These are phyloP conservation scores for Elsinoe batatas DNA, from an alignment of 2,329 filamentous ascomycete species.

Conservation along the genomic window DNA sequence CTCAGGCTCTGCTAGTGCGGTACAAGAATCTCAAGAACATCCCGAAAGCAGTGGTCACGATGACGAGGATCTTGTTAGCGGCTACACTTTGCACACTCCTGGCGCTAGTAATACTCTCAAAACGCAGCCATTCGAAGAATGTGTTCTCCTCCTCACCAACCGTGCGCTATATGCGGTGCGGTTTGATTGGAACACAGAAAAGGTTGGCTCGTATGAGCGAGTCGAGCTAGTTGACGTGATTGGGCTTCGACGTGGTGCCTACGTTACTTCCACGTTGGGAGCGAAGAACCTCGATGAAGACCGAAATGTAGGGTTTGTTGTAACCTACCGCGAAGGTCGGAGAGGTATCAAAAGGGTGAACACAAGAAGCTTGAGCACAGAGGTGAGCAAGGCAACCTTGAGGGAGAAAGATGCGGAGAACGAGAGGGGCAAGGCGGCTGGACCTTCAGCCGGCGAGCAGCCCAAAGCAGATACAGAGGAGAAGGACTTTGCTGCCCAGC, in stretches of 20 bases:
- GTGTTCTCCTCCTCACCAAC: conserved; percentile 77
- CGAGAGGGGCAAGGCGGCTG: conserved; percentile 20
- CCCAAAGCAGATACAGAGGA: conserved; percentile 16
- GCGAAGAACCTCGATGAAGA: conserved; percentile 60
- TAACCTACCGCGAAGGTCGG: conserved; percentile 64
- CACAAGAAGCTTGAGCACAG: conserved; percentile 63
- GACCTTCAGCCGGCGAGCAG: neutral
- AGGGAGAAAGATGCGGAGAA: conserved; percentile 21
- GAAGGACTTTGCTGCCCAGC: conserved; percentile 20
- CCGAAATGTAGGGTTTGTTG: conserved; percentile 73
- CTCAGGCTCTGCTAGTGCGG: neutral
- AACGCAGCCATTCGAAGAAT: conserved; percentile 71
- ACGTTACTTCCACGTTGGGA: conserved; percentile 81
- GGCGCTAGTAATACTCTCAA: conserved; percentile 57
- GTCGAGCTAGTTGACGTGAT: conserved; percentile 66
- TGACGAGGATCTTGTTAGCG: conserved; percentile 75
- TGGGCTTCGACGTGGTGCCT: conserved; percentile 68
- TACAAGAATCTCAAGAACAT: neutral
- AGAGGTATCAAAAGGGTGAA: conserved; percentile 70
- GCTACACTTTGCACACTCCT: conserved; percentile 81
- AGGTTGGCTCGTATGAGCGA: conserved; percentile 83
- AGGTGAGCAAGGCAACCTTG: conserved; percentile 28
- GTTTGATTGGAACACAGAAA: conserved; percentile 92
- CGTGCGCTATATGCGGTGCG: conserved; percentile 77
- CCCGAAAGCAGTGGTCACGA: conserved; percentile 37